Evolutionary conservation across 768 basidiomycete genomes (phyloP), one percentile per base, ranked within the genome.

Genomic region (Paxillus rubicundulus): DNA sequence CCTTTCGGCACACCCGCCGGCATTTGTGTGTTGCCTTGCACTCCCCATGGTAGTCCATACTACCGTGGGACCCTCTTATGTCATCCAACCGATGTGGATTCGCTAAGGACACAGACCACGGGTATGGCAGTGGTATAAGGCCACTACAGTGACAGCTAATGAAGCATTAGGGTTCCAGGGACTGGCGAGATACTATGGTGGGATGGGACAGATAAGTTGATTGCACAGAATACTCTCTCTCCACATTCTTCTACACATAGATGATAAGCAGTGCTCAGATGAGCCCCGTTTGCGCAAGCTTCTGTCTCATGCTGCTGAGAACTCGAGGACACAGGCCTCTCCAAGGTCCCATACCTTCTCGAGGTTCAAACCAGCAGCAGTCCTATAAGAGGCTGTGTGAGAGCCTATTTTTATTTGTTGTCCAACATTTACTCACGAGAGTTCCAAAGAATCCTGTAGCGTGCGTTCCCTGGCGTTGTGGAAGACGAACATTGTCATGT

Each of bases 401-500:
- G 53, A 33, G 8, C n/a, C n/a, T 6, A 17, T 14, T 21, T 34
- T 30, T 5, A 18, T 24, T 9, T 37, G 27, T 20, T n/a, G 9
- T 37, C 1, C 5, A 16, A 32, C 6, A 32, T 36, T 9, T 7
- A 38, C 66, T 59, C 33, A 72, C 71, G 62, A 50, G 18, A 72
- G 57, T 24, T 60, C 46, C 36, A 69, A 50, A 10, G 56, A 63
- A 14, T 68, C 61, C n/a, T 62, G 55, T 24, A 72, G 40, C 10
- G 64, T 70, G 16, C 70, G 68, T 20, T 74, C 71, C 56, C 63
- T 64, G 17, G 62, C 65, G 42, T 74, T 72, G 47, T 64, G 60
- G 3, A 61, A 4, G 10, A 68, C 39, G 53, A 53, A 61, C 70
- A 72, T 72, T 2, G 52, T 48, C 43, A 72, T 2, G 41, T 72